Evolutionary conservation across 257 asterid species (phyloP).

Genomic region (Nicotiana undulata): DNA sequence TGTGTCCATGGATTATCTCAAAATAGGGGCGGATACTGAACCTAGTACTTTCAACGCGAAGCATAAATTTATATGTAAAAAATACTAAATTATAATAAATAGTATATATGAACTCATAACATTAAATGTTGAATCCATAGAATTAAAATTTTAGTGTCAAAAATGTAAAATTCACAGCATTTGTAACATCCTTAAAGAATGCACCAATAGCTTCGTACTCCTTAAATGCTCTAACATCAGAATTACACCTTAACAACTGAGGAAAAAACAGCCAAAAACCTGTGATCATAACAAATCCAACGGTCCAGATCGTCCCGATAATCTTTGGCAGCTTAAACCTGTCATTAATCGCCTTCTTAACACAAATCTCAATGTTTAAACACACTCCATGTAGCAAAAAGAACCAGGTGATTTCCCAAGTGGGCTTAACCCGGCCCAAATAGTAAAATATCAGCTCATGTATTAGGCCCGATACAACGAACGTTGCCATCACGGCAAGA

Average conservation of each 20-base stretch:
- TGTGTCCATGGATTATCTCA: too few relatives aligned
- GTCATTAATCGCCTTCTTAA: conserved; percentile 37
- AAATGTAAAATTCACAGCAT: conserved; percentile 21
- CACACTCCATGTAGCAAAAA: conserved; percentile 58
- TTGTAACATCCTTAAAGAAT: conserved; percentile 41
- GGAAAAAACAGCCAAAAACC: conserved; percentile 60
- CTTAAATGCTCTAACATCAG: conserved; percentile 36
- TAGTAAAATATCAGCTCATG: conserved; percentile 75
- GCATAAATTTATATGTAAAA: too few relatives aligned
- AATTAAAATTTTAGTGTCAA: background rate
- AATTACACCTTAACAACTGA: conserved; percentile 38
- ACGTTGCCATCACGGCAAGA: conserved; percentile 48
- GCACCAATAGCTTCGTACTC: conserved; percentile 49
- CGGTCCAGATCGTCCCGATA: conserved; percentile 30
- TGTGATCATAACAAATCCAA: conserved; percentile 40
- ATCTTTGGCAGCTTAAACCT: conserved; percentile 39
- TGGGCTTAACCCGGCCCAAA: conserved; percentile 56
- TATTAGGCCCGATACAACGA: conserved; percentile 47
- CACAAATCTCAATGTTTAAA: conserved; percentile 32
- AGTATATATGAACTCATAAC: too few relatives aligned
- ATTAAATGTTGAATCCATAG: too few relatives aligned
- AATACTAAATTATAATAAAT: too few relatives aligned
- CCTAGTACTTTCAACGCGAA: too few relatives aligned
- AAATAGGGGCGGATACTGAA: too few relatives aligned
- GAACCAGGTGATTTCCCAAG: conserved; percentile 52